Percentiles rank a stretch among this genome's conserved stretches.
Evolutionary conservation across 2,329 filamentous ascomycete species (phyloP).

Genomic region (Apiospora arundinis): DNA sequence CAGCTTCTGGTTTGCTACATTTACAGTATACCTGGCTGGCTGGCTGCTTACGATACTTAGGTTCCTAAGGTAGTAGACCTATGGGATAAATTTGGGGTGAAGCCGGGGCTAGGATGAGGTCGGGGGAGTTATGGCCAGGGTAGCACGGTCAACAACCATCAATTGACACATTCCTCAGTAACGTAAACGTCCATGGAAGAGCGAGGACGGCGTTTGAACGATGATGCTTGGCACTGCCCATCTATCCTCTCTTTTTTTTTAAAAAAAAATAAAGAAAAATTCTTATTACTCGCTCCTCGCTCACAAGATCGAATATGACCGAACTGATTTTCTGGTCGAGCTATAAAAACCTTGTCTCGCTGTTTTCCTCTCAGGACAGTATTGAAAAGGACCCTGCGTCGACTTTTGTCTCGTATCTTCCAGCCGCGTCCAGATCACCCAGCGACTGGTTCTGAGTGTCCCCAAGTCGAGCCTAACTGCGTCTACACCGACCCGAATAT

Average conservation of each 20-base stretch:
- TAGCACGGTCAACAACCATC: background rate
- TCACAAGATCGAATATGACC: too few relatives aligned
- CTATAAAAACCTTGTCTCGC: too few relatives aligned
- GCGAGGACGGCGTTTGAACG: background rate
- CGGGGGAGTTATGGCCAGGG: too few relatives aligned
- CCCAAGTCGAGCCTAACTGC: background rate
- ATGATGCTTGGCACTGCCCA: background rate
- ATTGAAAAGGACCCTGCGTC: too few relatives aligned
- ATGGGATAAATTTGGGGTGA: background rate
- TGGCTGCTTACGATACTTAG: background rate
- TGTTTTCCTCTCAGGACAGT: too few relatives aligned
- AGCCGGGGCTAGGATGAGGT: background rate
- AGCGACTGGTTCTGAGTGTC: background rate
- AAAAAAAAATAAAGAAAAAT: too few relatives aligned
- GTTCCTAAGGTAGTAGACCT: too few relatives aligned
- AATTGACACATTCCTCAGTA: background rate
- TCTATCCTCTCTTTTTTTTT: background rate
- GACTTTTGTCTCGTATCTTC: too few relatives aligned
- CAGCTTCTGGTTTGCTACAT: background rate
- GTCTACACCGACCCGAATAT: background rate
- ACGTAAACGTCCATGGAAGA: background rate
- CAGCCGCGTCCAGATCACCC: background rate
- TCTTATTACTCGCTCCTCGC: too few relatives aligned
- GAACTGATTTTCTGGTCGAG: background rate
- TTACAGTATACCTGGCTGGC: rapidly evolving